Conservation (phyloP, 192 early-diverging fungal genomes). For the Coemansia sp. region DNA sequence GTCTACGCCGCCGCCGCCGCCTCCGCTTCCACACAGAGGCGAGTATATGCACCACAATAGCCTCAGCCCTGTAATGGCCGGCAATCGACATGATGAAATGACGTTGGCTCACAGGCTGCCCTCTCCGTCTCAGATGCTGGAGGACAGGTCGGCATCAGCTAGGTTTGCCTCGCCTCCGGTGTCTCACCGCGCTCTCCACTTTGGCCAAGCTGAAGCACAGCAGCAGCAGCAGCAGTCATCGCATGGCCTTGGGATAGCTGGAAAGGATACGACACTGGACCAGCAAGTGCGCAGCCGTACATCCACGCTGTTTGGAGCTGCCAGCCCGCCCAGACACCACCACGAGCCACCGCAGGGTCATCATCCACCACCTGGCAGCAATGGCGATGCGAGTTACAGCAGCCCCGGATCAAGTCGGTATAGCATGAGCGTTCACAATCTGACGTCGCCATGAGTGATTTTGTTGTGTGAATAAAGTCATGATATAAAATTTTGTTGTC, state of each 20-base stretch:
- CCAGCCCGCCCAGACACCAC: not conserved
- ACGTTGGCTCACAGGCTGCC: conserved; percentile 3
- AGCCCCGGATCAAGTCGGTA: conserved; percentile 32
- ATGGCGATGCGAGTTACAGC: conserved; percentile 17
- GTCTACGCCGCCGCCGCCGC: not conserved
- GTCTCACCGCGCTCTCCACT: conserved; percentile 11
- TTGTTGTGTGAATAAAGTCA: not conserved
- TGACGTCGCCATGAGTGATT: conserved; percentile 36
- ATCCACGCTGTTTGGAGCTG: conserved; percentile 7
- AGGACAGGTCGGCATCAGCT: not conserved
- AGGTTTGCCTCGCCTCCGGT: not conserved
- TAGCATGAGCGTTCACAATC: conserved; percentile 56
- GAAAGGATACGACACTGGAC: conserved; percentile 14
- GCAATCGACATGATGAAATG: not conserved
- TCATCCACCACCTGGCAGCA: conserved; percentile 6
- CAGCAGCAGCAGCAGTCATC: not conserved
- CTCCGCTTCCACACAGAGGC: not conserved
- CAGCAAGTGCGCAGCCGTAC: conserved; percentile 24
- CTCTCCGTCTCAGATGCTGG: conserved; percentile 16
- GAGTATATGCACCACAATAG: not conserved
- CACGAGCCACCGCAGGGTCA: conserved; percentile 15
- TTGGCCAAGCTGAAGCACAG: not conserved
- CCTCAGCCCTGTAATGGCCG: conserved; percentile 10
- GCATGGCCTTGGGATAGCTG: not conserved
- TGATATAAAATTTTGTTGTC: conserved; percentile 8